Evolutionary conservation across 352 stramenopile species (phyloP), one percentile per base, ranked within the genome.

Genomic region (Globisporangium spiculum): DNA sequence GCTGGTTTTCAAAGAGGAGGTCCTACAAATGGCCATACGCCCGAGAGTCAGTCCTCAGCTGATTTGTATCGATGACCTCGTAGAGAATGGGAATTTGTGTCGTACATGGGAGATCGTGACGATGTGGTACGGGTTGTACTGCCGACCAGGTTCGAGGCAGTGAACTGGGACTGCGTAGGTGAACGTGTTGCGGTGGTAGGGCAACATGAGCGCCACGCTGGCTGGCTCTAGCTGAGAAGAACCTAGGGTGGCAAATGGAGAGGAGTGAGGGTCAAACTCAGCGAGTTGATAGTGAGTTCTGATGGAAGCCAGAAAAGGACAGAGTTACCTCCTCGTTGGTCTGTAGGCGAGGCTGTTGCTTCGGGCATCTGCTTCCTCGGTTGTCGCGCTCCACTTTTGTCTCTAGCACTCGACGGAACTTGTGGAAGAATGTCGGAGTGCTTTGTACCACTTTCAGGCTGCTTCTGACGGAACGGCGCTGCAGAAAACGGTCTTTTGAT

Each of bases 51-150:
- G 41, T n/a, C 6, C 41, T 3, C 18, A 18, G 41, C 14, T 48
- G 41, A n/a, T 48, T 41, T 41, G 10, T 6, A 41, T 32, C 30
- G 36, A 44, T 44, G 1, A 9, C 2, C 20, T 5, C 22, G 34
- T 18, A 26, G 50, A 26, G 20, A 24, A 24, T 9, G 3, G 38
- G 22, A 36, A 6, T 20, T 5, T 10, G 22, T 34, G 10, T 52
- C 73, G 27, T 77, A 92, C 85, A 71, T 89, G 80, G 0, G 86
- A 78, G 6, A 93, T 68, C 9, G 75, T 78, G 50, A 81, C 68
- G 44, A 93, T 83, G 27, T 90, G 75, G 70, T 92, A 93, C 1
- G 86, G 86, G 30, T 93, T 81, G 63, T 91, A 91, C 12, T 67
- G 72, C 0, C 76, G 61, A 6, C 68, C 71, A 3, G 53, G 58